A percentile compares a stretch with the other conserved stretches of the same genome.
These are phyloP conservation scores for Trichopus zeylanicus DNA, from an alignment of 116 monocot genomes.

Conservation along the genomic window DNA sequence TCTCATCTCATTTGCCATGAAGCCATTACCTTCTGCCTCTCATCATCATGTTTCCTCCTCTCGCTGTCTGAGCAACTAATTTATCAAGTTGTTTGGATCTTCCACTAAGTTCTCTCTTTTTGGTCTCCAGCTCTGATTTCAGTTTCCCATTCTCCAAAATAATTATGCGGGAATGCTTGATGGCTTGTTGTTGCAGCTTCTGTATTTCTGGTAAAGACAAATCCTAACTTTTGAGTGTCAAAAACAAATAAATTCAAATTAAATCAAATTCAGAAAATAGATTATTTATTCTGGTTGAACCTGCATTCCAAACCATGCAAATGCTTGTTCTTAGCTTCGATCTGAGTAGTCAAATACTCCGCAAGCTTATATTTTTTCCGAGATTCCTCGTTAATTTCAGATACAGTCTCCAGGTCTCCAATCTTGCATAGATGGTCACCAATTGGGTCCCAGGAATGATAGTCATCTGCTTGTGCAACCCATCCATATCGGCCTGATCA, in stretches of 20 bases:
- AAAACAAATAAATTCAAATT: not conserved
- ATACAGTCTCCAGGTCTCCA: constrained; percentile 18
- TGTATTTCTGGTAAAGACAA: constrained; percentile 59
- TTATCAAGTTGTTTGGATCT: constrained; percentile 38
- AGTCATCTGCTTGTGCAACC: constrained; percentile 31
- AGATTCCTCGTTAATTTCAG: constrained; percentile 16
- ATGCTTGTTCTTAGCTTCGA: constrained; percentile 19
- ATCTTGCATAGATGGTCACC: constrained; percentile 13
- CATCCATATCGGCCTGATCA: constrained; percentile 17
- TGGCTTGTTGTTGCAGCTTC: constrained; percentile 39
- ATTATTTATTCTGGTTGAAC: constrained; percentile 36
- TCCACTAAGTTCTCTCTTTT: constrained; percentile 37
- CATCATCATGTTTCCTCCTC: constrained; percentile 32
- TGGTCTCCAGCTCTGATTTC: constrained; percentile 38
- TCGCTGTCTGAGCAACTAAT: constrained; percentile 28
- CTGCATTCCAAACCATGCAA: constrained; percentile 22
- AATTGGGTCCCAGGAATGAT: constrained; percentile 1
- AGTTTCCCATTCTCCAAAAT: constrained; percentile 57
- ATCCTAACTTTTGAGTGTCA: too few relatives aligned
- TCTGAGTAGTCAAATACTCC: constrained; percentile 16
- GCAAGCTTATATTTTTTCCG: constrained; percentile 19
- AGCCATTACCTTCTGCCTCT: constrained; percentile 49
- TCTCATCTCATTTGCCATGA: not conserved
- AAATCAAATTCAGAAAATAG: too few relatives aligned
- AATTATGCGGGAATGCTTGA: constrained; percentile 42